These are phyloP conservation scores for Zoysia pacifica DNA, from an alignment of 176 grass and related monocot genomes.

Conservation along the genomic window DNA sequence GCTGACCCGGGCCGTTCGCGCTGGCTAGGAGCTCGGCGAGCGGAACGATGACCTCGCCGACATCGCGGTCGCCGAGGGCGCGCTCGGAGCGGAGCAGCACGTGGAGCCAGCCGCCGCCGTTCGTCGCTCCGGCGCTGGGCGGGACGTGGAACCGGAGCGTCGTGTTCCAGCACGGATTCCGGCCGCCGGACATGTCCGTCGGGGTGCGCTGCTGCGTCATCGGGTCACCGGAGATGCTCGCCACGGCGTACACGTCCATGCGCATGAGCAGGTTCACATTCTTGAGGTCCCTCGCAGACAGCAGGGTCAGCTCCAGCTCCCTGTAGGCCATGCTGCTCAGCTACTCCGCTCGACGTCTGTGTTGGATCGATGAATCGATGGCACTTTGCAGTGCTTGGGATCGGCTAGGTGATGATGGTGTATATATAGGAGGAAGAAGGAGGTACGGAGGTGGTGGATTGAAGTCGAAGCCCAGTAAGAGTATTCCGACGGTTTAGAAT, in stretches of 20 bases:
- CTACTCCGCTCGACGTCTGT: background rate
- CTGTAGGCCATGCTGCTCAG: slow-evolving; percentile 52
- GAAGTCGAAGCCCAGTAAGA: background rate
- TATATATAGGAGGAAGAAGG: background rate
- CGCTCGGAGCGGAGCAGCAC: slow-evolving; percentile 69
- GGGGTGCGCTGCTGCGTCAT: slow-evolving; percentile 57
- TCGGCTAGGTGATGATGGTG: background rate
- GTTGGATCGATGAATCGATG: too few relatives aligned
- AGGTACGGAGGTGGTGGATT: slow-evolving; percentile 1
- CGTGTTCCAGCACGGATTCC: slow-evolving; percentile 63
- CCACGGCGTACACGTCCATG: slow-evolving; percentile 72
- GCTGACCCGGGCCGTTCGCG: background rate
- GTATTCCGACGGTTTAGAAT: background rate
- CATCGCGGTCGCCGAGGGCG: slow-evolving; percentile 63
- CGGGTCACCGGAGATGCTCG: slow-evolving; percentile 51
- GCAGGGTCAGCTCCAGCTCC: slow-evolving; percentile 63
- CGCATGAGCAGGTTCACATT: slow-evolving; percentile 67
- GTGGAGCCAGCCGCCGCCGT: slow-evolving; percentile 34
- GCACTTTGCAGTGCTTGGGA: background rate
- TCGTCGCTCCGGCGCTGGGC: background rate
- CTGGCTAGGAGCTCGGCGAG: slow-evolving; percentile 43
- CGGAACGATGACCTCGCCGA: slow-evolving; percentile 61
- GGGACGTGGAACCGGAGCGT: slow-evolving; percentile 59
- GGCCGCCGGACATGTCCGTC: slow-evolving; percentile 51
- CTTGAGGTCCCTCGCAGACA: slow-evolving; percentile 69